Evolutionary conservation across 768 basidiomycete species (phyloP), one percentile per base, ranked within the genome.

Genomic region (Tricholoma furcatifolium): DNA sequence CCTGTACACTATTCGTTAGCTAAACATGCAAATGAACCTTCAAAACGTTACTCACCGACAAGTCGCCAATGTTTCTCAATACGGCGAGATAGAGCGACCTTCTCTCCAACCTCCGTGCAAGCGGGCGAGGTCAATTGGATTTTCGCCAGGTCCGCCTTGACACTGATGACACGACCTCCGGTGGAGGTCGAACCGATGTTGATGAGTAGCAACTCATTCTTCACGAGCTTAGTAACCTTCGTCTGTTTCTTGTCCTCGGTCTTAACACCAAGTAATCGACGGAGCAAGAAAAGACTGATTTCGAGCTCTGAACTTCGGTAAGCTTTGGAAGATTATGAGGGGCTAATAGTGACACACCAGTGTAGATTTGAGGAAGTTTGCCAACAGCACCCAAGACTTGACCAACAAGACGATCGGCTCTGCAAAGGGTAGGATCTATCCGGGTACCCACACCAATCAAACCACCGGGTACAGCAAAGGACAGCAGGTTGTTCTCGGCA

Each of bases 171-270:
- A 36, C 95, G 88, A 30, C 97, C 96, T 55, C 97, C 97, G 2
- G 94, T 96, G 3, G 95, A 97, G 1, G 94, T 98, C 18, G 93
- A 96, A 17, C 96, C 95, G 53, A 99, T 98, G 75, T 98, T 98
- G 78, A 99, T 95, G 56, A 98, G 82, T 2, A 98, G 73, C 2
- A 95, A 79, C 72, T 97, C 95, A 70, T 88, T 88, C 73, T 96
- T 96, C 53, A 84, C 80, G 41, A 97, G 81, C 70, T 97, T 97
- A 48, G 91, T 78, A 20, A 93, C 91, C 71, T 94, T 99, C 18
- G 97, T 97, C 68, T 95, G 92, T 70, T 98, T 99, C 77, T 95
- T 97, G 75, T 98, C 97, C 70, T 98, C 96, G 20, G 94, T 93
- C 71, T 95, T 94, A 57, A 99, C 97, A 67, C 97, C 96, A n/a